Evolutionary conservation across 345 rosid species (phyloP), one percentile per base, ranked within the genome.

Genomic region (Trapa bicornis): DNA sequence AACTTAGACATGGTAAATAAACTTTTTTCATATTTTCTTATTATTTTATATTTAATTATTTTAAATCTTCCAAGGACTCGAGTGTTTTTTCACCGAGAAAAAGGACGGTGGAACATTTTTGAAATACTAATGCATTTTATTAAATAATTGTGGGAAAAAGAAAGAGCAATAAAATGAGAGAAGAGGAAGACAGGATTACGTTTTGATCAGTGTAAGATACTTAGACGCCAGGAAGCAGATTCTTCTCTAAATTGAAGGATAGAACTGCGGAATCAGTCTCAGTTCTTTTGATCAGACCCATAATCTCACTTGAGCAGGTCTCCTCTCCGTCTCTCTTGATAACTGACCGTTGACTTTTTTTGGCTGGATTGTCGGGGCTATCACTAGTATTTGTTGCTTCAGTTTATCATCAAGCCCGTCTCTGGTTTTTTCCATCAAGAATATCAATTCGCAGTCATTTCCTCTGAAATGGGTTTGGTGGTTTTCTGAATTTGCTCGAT

Each of bases 261-360:
- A 50, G 56, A 14, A 6, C 56, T 50, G 22, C 15, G 56, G 56
- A 50, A 15, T 50, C 6, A 17, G 15, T 17, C 56, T 50, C 15
- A 50, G 17, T 17, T 22, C 17, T 50, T 14, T 15, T 50, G 56
- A 15, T 14, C 56, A 14, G 6, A 50, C 17, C 3, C 56, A 4
- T 79, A 39, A 64, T 32, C 65, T 53, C 17, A 16, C 22, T n/a
- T n/a, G 9, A 54, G 60, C 60, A 54, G 60, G 33, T 54, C 33
- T 22, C 32, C 58, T 53, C 33, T 14, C 3, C 15, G 3, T 48
- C 54, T 14, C 2, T 53, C 10, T 53, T 53, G 33, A 53, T 53
- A 22, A 22, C 16, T 53, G 58, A 17, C 22, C 7, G 16, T 53
- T 53, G 33, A 22, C 58, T 39, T 53, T 53, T 22, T 17, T 17